Conservation (phyloP, 495 filamentous ascomycete species). For the Aspergillus carlsbadensis region DNA sequence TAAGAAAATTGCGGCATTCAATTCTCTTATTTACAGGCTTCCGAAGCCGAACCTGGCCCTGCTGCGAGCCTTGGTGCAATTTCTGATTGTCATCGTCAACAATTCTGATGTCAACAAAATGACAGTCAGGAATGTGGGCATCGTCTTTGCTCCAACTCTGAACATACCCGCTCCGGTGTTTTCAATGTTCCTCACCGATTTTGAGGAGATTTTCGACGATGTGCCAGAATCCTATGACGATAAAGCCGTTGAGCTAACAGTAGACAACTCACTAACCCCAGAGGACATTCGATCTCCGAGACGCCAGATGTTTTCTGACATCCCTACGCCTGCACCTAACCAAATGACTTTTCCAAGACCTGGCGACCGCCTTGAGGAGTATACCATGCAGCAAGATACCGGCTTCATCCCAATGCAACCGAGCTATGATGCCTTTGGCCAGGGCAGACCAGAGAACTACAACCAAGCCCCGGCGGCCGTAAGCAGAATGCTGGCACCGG, state of each 20-base stretch:
- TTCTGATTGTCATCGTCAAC: constrained; percentile 85
- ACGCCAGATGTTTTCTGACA: constrained; percentile 67
- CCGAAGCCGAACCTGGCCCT: constrained; percentile 78
- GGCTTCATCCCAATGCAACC: constrained; percentile 64
- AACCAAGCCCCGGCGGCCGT: constrained; percentile 31
- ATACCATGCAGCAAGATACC: constrained; percentile 44
- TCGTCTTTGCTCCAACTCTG: constrained; percentile 96
- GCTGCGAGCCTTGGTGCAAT: constrained; percentile 77
- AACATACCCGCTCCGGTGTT: constrained; percentile 97
- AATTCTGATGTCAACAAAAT: constrained; percentile 94
- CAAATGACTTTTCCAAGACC: constrained; percentile 55
- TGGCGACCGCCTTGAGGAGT: constrained; percentile 23
- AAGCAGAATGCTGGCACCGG: constrained; percentile 42
- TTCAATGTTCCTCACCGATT: constrained; percentile 89
- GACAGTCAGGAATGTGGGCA: constrained; percentile 95
- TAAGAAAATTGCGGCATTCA: constrained; percentile 81
- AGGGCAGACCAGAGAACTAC: constrained; percentile 25
- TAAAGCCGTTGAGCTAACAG: constrained; percentile 39
- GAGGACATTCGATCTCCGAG: constrained; percentile 67
- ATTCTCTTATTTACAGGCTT: constrained; percentile 78
- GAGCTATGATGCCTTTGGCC: constrained; percentile 48
- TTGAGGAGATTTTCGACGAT: constrained; percentile 78
- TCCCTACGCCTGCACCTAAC: constrained; percentile 63
- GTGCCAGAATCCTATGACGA: constrained; percentile 22
- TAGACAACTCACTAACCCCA: constrained; percentile 46